Percentiles rank a stretch among this genome's conserved stretches.
Evolutionary conservation across 768 basidiomycete genomes (phyloP).

Genomic region (Leccinum incarnatum): DNA sequence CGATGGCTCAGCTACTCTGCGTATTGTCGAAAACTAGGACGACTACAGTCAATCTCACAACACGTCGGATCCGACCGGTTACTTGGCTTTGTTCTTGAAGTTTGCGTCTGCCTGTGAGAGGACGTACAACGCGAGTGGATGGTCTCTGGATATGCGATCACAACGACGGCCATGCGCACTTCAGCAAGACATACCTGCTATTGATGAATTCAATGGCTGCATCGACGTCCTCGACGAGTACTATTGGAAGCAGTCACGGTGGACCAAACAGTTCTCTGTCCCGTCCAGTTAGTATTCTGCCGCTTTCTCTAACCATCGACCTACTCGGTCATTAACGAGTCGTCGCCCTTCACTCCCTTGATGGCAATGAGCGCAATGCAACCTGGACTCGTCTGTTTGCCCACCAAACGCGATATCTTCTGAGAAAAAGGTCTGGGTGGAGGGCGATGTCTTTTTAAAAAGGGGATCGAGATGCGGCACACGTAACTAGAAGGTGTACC

Average conservation of each 20-base stretch:
- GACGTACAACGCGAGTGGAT: conserved; percentile 75
- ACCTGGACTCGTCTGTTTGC: conserved; percentile 49
- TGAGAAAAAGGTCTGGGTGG: conserved; percentile 21
- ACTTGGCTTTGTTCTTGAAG: conserved; percentile 60
- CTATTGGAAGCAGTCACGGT: conserved; percentile 54
- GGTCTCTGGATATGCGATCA: conserved; percentile 44
- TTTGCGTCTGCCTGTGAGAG: conserved; percentile 50
- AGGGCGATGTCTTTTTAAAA: too few species aligned
- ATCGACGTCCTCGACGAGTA: conserved; percentile 68
- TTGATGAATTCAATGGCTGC: conserved; percentile 72
- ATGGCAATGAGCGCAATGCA: conserved; percentile 74
- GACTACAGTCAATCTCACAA: background rate
- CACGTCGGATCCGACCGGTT: background rate
- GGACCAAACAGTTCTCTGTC: conserved; percentile 83
- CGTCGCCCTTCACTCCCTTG: conserved; percentile 54
- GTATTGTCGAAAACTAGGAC: conserved; percentile 63
- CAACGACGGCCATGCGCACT: background rate
- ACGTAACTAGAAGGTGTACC: too few species aligned
- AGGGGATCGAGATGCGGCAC: too few species aligned
- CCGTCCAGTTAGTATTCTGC: background rate
- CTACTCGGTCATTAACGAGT: conserved; percentile 76
- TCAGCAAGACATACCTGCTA: conserved; percentile 38
- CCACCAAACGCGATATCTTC: conserved; percentile 70
- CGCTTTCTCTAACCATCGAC: conserved; percentile 23
- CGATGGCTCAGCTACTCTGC: conserved; percentile 63